Evolutionary conservation across 1,284 basidiomycete genomes (phyloP).

Genomic region (Cronartium quercuum): DNA sequence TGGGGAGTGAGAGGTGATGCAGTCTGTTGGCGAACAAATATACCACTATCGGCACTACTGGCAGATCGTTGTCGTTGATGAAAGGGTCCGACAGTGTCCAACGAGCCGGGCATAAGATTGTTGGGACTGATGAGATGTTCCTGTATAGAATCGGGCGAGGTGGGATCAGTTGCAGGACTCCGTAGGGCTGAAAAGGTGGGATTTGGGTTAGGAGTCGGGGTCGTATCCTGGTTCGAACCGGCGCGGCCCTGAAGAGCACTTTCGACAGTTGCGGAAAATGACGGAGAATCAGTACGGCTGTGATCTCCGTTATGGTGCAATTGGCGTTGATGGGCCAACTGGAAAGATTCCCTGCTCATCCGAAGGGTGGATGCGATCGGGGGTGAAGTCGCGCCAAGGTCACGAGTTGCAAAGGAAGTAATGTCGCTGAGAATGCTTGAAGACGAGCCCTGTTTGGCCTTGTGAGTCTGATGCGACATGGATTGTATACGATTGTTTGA

Average conservation of each 20-base stretch:
- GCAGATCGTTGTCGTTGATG: conserved; percentile 14
- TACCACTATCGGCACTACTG: conserved; percentile 35
- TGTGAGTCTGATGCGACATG: not conserved
- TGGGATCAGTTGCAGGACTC: not conserved
- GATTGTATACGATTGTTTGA: not conserved
- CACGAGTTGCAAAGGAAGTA: not conserved
- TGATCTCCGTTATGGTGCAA: conserved; percentile 24
- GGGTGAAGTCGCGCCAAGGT: not conserved
- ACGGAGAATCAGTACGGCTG: not conserved
- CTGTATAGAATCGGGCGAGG: conserved; percentile 1
- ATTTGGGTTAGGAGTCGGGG: not conserved
- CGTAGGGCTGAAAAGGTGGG: not conserved
- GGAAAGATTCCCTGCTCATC: conserved; percentile 36
- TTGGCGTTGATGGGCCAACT: conserved; percentile 1
- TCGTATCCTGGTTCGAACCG: not conserved
- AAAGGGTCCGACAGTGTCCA: not conserved
- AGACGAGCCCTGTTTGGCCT: not conserved
- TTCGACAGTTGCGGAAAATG: not conserved
- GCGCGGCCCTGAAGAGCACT: not conserved
- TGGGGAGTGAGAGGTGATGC: not conserved
- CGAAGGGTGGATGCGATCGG: conserved; percentile 30
- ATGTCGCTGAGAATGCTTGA: conserved; percentile 28
- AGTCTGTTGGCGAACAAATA: conserved; percentile 30
- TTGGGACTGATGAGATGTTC: not conserved
- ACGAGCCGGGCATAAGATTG: conserved; percentile 4